Evolutionary conservation across 805 yeast genomes (phyloP), one percentile per base, ranked within the genome.

Genomic region (Schwanniomyces yamadae): DNA sequence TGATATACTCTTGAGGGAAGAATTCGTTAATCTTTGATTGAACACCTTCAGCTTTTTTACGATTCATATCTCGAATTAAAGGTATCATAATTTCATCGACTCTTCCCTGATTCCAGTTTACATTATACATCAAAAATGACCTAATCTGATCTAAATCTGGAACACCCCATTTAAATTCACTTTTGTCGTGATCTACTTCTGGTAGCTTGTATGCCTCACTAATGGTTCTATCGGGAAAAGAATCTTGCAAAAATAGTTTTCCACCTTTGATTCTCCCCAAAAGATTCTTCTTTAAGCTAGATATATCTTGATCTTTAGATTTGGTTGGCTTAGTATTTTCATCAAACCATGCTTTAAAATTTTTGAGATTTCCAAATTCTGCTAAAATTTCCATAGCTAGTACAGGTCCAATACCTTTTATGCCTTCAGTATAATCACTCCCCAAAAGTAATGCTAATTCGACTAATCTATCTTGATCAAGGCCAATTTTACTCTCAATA

Each of bases 321-420:
- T 63, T 64, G 1, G 47, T 27, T 8, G 48, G 43, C 48, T 53
- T 53, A 54, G 80, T 47, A 66, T 74, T 41, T 50, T 61, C 42
- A 57, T 62, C 83, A 74, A 78, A 88, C 91, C 85, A 45, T 51
- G 46, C 18, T 61, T 72, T 67, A 69, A 75, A 52, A 22, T 51
- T 34, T 15, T 49, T 34, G 21, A 78, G 55, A 17, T 57, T 54
- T 1, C 75, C 78, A 61, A 91, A 93, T 48, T 90, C 95, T 0
- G 95, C 95, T 23, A 93, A 50, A 13, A 93, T 76, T 57, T 93
- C 97, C 78, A 88, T 78, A 0, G 95, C 93, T 13, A 82, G 73
- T 1, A 93, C 98, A 0, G 96, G 96, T 1, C 99, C 99, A 41
- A 93, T 74, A 2, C 98, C 95, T 39, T 85, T 82, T 23, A 93